Base-by-base conservation (phyloP, 768 basidiomycete genomes). In the Kwoniella bestiolae region DNA sequence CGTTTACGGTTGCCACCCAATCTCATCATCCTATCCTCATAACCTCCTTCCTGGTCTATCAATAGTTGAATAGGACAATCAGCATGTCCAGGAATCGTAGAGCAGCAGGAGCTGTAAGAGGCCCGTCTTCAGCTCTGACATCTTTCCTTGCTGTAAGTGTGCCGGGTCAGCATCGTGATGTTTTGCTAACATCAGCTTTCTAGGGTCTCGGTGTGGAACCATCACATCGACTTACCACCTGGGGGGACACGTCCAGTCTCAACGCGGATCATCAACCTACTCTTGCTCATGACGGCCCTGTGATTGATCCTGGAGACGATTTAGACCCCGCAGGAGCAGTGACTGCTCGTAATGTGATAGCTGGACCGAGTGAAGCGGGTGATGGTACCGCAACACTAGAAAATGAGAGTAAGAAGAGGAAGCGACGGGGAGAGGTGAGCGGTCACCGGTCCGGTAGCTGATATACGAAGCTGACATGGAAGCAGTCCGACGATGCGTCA, bases 91-190 rank as follows among this genome's bases (percentile, higher is more conserved):
- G 70, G 3, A 55, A 35, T 31, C 41, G 72, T 26, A 45, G 72
- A 51, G 50, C 55, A 25, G 66, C 56, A 2, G 67, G 67, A 25
- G 77, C 71, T 3, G 75, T 82, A 11, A 32, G 74, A n/a, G 81
- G 81, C 6, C 81, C 81, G 3, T 65, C 79, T 1, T 77, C 74
- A 29, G 81, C 81, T 5, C 63, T 82, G 46, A 80, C 81, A 0
- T 78, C 79, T 21, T 81, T 80, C 66, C 67, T 82, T 32, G 72
- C 75, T 47, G 81, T 80, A 29, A 70, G 79, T 73, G 1, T 35
- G 23, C 11, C 23, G 14, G 26, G 25, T 41, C 29, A n/a, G 12
- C 50, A 26, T 0, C 14, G 0, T n/a, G 18, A 14, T 4, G 3
- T 52, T 31, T 12, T 18, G n/a, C 32, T 29, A 35, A 44, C 16